Evolutionary conservation across 2,329 filamentous ascomycete species (phyloP).

Genomic region (Claviceps monticola): DNA sequence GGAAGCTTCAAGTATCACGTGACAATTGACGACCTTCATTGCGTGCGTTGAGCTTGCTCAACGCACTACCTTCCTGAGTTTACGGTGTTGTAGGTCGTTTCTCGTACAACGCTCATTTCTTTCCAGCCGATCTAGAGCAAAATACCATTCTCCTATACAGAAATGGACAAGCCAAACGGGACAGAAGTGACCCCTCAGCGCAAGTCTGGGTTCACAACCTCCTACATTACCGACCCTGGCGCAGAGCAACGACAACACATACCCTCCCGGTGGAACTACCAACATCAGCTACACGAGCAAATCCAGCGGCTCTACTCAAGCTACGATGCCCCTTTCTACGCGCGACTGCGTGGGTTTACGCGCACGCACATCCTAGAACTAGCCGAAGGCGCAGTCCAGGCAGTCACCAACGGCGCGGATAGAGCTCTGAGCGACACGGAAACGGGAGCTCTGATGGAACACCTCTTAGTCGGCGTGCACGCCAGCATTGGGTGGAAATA

Average conservation of each 20-base stretch:
- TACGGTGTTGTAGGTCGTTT: background rate
- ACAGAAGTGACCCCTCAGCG: conserved; percentile 15
- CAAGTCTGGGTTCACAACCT: conserved; percentile 10
- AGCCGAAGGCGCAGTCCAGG: conserved; percentile 15
- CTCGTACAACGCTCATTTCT: background rate
- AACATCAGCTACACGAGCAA: conserved; percentile 18
- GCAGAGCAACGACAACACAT: conserved; percentile 21
- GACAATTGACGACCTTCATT: too few species aligned
- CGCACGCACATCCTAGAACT: conserved; percentile 15
- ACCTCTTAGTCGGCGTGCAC: conserved; percentile 18
- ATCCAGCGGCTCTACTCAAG: conserved; percentile 18
- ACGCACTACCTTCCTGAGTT: too few species aligned
- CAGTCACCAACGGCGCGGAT: conserved; percentile 16
- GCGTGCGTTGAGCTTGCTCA: too few species aligned
- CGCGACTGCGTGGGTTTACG: conserved; percentile 16
- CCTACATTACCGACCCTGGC: conserved; percentile 14
- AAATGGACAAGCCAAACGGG: conserved; percentile 10
- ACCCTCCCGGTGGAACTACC: conserved; percentile 16
- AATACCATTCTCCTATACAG: background rate
- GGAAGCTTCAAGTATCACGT: too few species aligned
- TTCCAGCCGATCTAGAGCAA: background rate
- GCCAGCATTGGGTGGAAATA: conserved; percentile 18
- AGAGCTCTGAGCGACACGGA: conserved; percentile 22
- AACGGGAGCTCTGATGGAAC: conserved; percentile 20
- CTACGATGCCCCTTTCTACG: conserved; percentile 19